These are phyloP conservation scores for Rhynchospora pubera DNA, from an alignment of 176 grass and related monocot species.

Conservation along the genomic window DNA sequence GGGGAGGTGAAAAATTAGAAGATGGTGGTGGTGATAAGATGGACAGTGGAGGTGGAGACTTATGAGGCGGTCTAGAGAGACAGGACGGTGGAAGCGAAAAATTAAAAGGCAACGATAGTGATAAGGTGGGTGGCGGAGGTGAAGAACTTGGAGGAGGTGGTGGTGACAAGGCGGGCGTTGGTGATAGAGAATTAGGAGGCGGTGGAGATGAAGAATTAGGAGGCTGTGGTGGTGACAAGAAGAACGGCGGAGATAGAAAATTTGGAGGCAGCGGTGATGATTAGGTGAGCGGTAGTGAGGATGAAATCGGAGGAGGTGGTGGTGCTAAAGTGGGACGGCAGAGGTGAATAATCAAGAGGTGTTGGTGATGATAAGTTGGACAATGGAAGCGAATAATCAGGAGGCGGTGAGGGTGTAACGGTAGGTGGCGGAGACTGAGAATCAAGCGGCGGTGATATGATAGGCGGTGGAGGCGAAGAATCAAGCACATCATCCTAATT, in stretches of 20 bases:
- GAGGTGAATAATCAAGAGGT: background rate
- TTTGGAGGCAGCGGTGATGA: conserved; percentile 46
- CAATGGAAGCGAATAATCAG: background rate
- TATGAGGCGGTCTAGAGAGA: too few relatives aligned
- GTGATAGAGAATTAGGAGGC: conserved; percentile 21
- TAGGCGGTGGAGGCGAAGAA: background rate
- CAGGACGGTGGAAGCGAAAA: too few relatives aligned
- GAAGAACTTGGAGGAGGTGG: conserved; percentile 6
- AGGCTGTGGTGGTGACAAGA: conserved; percentile 9
- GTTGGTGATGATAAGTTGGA: background rate
- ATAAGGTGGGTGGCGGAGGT: conserved; percentile 16
- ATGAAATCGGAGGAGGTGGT: too few relatives aligned
- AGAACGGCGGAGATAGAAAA: conserved; percentile 37
- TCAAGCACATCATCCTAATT: too few relatives aligned
- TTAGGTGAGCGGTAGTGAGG: conserved; percentile 16
- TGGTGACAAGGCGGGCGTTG: conserved; percentile 1
- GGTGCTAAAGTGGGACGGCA: background rate
- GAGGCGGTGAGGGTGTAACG: background rate
- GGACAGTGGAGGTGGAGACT: too few relatives aligned
- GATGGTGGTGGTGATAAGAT: too few relatives aligned
- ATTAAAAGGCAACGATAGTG: conserved; percentile 45
- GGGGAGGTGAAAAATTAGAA: too few relatives aligned
- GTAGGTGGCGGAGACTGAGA: background rate
- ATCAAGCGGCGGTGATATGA: background rate
- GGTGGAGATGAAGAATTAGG: conserved; percentile 19